Base-by-base conservation (phyloP, 179 eudicot genomes). In the Silene coronaria region DNA sequence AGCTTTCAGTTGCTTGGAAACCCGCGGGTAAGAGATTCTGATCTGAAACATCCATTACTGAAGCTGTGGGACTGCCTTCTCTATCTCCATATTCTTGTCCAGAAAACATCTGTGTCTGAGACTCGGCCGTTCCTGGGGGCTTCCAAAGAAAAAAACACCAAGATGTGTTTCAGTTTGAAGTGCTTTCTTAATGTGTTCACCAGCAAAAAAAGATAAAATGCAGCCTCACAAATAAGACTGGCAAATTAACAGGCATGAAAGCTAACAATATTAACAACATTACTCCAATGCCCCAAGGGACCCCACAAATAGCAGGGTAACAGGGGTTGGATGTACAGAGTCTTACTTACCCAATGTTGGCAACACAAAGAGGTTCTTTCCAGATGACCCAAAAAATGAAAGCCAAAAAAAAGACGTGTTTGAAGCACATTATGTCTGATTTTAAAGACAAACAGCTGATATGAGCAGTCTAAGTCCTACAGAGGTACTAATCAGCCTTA, bases 111-210 rank as follows among this genome's bases (percentile, higher is more conserved):
- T 80, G 84, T 81, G 88, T 84, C 86, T 91, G 91, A 51, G 97
- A 85, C 79, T 95, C 99, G 16, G 89, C 95, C 70, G 91, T 91
- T 82, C 99, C 99, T 82, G 99, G 99, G 79, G 99, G 99, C 99
- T 95, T 86, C 86, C 91, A 78, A 75, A 51, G 76, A 70, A 81
- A 84, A 71, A 17, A 75, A 81, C 42, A 68, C 61, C 34, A 51
- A 68, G 55, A 74, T 75, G 61, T 78, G 81, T 71, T 57, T 17
- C 74, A 51, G 24, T 64, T 66, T 36, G 3, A 67, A 67, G 10
- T 55, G 48, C 48, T 28, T 19, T 46, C 6, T 42, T 21, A 27
- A 9, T 19, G n/a, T 24, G 62, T 23, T 36, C 53, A 61, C 26
- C 51, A 42, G 67, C 12, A 32, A 68, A 2, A 67, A 23, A 10